Base-by-base conservation (phyloP, 1,284 basidiomycete species). In the Microstroma glucosiphilum region DNA sequence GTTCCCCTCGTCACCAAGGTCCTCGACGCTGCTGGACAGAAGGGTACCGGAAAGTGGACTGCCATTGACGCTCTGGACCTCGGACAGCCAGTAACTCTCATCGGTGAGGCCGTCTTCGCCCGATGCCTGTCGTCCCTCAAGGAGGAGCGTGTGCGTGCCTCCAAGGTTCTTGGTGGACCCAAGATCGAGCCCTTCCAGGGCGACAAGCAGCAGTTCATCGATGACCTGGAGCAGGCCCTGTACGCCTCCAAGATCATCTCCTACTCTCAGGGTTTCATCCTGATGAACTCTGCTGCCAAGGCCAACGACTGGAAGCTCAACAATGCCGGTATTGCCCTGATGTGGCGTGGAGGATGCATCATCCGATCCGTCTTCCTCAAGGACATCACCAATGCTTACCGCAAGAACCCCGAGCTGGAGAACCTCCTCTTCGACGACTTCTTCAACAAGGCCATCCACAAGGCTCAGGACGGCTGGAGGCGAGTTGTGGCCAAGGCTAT, bases 321-420 rank as follows among this genome's bases (percentile, higher is more conserved):
- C 85, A 96, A 96, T 81, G 89, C 92, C 77, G 92, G 92, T 69
- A 97, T 99, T 80, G 96, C 96, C 57, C 87, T 86, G 72, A 98
- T 99, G 92, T 99, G 96, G 96, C 91, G 94, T 78, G 96, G 96
- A 72, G 96, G 96, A 70, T 98, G 96, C 82, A 99, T 99, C 82
- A 98, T 99, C 86, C 77, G 80, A 64, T 80, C 80, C 62, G 75
- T 77, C 56, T 78, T 78, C 70, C 68, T 78, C 61, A 76, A 77
- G 74, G 76, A 78, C 70, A 78, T 78, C 65, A 90, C 93, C 69
- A 80, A 86, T 57, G 94, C 96, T 37, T 98, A 93, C 85, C 83
- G 87, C 80, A 92, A 94, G 85, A 89, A 89, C 80, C 79, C 83
- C 54, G 79, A 91, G 40, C 85, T 99, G 56, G 93, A 98, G 83